Evolutionary conservation across 805 yeast genomes (phyloP).

Genomic region (Nakazawaea holstii): DNA sequence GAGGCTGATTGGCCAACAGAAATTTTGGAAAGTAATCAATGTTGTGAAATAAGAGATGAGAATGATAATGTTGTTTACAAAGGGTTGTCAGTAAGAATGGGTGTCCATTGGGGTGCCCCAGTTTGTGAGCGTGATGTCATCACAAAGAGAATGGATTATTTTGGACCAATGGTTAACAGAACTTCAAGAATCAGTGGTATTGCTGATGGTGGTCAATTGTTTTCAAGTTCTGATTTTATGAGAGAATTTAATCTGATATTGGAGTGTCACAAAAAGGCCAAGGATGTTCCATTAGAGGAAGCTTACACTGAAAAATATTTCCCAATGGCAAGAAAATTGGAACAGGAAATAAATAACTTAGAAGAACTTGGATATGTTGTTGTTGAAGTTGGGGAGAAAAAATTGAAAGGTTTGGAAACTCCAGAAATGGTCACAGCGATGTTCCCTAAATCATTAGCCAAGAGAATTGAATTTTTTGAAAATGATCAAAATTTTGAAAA

Average conservation of each 20-base stretch:
- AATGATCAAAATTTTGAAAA: constrained; percentile 17
- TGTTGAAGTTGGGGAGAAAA: constrained; percentile 75
- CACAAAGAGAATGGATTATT: constrained; percentile 96
- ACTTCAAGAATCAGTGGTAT: constrained; percentile 90
- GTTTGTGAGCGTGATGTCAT: constrained; percentile 93
- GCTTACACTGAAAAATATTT: constrained; percentile 38
- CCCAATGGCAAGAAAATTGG: constrained; percentile 50
- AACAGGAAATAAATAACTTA: constrained; percentile 57
- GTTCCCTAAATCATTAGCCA: constrained; percentile 60
- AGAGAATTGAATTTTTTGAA: constrained; percentile 49
- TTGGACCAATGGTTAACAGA: constrained; percentile 97
- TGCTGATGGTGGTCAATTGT: constrained; percentile 98
- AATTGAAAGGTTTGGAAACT: constrained; percentile 89
- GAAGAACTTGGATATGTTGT: constrained; percentile 66
- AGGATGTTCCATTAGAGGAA: constrained; percentile 24
- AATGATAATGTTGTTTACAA: constrained; percentile 59
- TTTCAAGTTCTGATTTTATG: constrained; percentile 77
- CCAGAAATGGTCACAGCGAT: constrained; percentile 81
- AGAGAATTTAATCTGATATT: constrained; percentile 61
- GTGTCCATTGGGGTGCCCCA: constrained; percentile 97
- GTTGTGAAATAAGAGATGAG: constrained; percentile 69
- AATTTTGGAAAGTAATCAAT: constrained; percentile 77
- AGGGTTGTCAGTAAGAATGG: constrained; percentile 96
- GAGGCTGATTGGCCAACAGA: constrained; percentile 95
- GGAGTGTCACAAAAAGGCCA: constrained; percentile 38